Conservation (phyloP, 2,329 filamentous ascomycete species). For the Aspergillus terreus region DNA sequence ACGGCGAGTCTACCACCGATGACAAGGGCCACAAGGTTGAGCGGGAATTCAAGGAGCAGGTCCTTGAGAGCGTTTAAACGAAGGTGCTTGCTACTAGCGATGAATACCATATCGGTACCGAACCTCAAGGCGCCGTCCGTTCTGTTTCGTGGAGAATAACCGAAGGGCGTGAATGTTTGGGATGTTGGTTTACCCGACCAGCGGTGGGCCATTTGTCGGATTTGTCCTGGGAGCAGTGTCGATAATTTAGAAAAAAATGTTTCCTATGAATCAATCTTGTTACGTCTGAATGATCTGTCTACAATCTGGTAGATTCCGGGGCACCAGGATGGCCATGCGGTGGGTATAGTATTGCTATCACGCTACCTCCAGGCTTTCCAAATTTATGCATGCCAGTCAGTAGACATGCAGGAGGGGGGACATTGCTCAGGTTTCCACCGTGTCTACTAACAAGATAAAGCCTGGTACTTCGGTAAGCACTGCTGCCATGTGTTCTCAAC, state of each 20-base stretch:
- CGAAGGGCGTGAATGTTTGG: neutral
- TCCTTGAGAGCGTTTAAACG: slow-evolving; percentile 85
- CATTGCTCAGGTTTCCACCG: too few relatives aligned
- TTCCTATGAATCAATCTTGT: slow-evolving; percentile 6
- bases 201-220: neutral
- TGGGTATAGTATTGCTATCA: too few relatives aligned
- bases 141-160: neutral
- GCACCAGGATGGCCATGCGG: too few relatives aligned
- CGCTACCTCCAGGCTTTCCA: too few relatives aligned
- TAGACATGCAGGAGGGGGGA: too few relatives aligned
- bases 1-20: slow-evolving; percentile 94
- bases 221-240: slow-evolving; percentile 1
- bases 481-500: too few relatives aligned
- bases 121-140: slow-evolving; percentile 34
- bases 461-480: too few relatives aligned
- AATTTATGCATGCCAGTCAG: too few relatives aligned
- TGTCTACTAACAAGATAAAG: too few relatives aligned
- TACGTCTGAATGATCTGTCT: neutral
- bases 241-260: slow-evolving; percentile 4
- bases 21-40: slow-evolving; percentile 98
- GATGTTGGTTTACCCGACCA: neutral
- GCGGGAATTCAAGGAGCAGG: slow-evolving; percentile 98
- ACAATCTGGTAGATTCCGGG: too few relatives aligned
- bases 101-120: slow-evolving; percentile 66
- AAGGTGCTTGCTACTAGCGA: slow-evolving; percentile 17